Conservation (phyloP, 2,329 filamentous ascomycete genomes). For the Botrytis deweyae region DNA sequence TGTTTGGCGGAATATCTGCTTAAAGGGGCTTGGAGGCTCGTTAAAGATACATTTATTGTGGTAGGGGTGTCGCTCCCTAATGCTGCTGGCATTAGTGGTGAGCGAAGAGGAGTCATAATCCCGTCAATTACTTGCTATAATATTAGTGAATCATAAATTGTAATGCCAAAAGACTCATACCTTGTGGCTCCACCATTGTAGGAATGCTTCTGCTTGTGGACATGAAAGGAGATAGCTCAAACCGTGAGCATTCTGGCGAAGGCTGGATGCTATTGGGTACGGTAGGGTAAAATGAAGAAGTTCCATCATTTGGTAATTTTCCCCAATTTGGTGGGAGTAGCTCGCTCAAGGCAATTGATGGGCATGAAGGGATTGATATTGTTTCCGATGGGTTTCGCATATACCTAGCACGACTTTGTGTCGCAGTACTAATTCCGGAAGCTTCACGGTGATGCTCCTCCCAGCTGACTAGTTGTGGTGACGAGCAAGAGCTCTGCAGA, state of each 20-base stretch:
- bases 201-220: conserved; percentile 21
- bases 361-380: conserved; percentile 16
- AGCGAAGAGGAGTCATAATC: background rate
- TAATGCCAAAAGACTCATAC: conserved; percentile 1
- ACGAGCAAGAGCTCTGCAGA: conserved; percentile 32
- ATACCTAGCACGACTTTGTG: conserved; percentile 26
- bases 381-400: conserved; percentile 31
- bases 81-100: background rate
- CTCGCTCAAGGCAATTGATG: conserved; percentile 27
- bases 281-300: conserved; percentile 34
- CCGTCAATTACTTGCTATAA: background rate
- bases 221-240: conserved; percentile 27
- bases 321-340: conserved; percentile 31
- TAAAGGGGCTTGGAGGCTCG: conserved; percentile 25
- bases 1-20: conserved; percentile 24
- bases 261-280: conserved; percentile 28
- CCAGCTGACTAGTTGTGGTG: conserved; percentile 31
- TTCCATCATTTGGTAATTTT: conserved; percentile 24
- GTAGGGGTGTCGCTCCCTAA: conserved; percentile 14
- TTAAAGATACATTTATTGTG: conserved; percentile 25
- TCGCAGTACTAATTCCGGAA: conserved; percentile 27
- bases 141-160: background rate
- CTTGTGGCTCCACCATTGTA: conserved; percentile 13
- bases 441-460: conserved; percentile 25
- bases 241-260: conserved; percentile 31